Conservation (phyloP, 805 yeast genomes). For the Teunomyces aglyptinius region DNA sequence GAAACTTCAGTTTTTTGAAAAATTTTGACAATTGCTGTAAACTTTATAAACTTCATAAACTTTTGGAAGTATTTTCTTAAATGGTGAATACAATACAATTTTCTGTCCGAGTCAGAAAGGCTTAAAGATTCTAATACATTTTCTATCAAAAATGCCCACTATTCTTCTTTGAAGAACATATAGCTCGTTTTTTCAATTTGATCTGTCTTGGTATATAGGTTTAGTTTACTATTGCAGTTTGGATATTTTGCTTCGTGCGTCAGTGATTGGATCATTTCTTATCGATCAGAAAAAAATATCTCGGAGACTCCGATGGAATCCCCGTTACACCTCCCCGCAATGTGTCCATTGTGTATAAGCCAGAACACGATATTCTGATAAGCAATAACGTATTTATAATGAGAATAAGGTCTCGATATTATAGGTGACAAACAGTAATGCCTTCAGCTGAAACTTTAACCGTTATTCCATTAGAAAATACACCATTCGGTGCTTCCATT, state of each 20-base stretch:
- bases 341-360: background rate
- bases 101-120: no score
- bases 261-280: background rate
- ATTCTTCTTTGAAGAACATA: background rate
- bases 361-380: background rate
- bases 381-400: background rate
- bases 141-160: background rate
- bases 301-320: constrained; percentile 6
- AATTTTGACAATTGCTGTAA: no score
- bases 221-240: background rate
- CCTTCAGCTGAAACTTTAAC: constrained; percentile 7
- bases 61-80: no score
- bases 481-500: constrained; percentile 69
- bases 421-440: constrained; percentile 3
- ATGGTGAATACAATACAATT: no score
- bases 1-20: no score
- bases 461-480: constrained; percentile 46
- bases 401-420: background rate
- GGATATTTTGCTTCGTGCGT: background rate
- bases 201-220: no score
- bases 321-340: constrained; percentile 1
- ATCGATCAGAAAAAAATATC: background rate
- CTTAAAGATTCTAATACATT: no score
- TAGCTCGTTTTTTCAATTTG: no score
- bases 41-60: no score